Conservation (phyloP, 257 asterid species). For the Forsythia viridissima region DNA sequence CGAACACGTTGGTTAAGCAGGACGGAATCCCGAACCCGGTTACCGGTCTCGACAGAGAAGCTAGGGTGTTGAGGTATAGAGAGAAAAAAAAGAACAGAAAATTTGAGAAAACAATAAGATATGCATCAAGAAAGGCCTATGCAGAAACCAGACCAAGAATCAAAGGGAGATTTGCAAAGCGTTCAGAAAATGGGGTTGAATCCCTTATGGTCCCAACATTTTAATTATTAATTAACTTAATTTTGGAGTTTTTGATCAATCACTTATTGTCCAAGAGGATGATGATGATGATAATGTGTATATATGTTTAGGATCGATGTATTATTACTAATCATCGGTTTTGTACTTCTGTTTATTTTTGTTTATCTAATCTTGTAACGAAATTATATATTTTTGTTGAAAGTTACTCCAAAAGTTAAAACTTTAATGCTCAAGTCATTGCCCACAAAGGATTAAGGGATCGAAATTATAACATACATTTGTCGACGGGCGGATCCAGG, state of each 20-base stretch:
- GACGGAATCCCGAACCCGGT: conserved; percentile 45
- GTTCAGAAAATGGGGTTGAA: neutral
- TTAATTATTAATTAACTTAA: neutral
- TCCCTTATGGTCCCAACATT: neutral
- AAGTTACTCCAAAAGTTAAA: no score
- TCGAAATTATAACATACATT: no score
- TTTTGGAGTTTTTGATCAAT: neutral
- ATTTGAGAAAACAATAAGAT: conserved; percentile 33
- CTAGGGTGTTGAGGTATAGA: conserved; percentile 72
- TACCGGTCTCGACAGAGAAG: conserved; percentile 62
- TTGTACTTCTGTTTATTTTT: no score
- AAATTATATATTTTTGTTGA: no score
- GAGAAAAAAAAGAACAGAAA: conserved; percentile 41
- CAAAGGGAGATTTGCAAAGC: conserved; percentile 15
- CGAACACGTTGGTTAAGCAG: conserved; percentile 30
- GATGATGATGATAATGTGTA: neutral
- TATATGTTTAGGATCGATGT: neutral
- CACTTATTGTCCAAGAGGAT: neutral
- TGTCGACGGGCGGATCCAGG: no score
- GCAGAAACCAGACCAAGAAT: conserved; percentile 81
- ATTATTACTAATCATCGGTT: neutral
- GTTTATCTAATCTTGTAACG: neutral
- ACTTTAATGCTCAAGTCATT: no score
- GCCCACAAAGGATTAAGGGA: no score
- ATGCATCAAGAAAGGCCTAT: conserved; percentile 84